These are phyloP conservation scores for Ogataea henricii DNA, from an alignment of 805 yeast species.

Conservation along the genomic window DNA sequence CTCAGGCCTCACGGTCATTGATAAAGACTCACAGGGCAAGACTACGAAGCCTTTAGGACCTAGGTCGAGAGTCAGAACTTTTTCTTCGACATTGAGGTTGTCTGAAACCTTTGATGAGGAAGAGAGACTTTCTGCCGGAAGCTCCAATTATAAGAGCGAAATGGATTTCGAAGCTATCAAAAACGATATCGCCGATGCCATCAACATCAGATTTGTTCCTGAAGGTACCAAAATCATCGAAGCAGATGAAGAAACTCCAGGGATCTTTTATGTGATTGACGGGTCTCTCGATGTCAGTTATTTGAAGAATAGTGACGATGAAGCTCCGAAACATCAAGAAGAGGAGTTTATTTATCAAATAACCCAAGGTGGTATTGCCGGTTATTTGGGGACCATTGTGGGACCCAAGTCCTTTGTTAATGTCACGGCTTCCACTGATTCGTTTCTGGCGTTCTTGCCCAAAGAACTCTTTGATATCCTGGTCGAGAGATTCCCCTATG, in stretches of 20 bases:
- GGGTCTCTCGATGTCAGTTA: conserved; percentile 71
- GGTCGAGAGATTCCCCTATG: conserved; percentile 72
- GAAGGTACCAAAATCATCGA: conserved; percentile 60
- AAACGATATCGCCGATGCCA: conserved; percentile 55
- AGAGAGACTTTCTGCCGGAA: conserved; percentile 13
- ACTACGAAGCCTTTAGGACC: background rate
- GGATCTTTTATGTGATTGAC: conserved; percentile 76
- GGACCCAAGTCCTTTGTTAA: conserved; percentile 79
- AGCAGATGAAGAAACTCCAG: conserved; percentile 68
- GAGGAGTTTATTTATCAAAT: conserved; percentile 57
- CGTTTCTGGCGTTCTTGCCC: conserved; percentile 72
- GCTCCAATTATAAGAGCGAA: conserved; percentile 25
- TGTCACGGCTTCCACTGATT: conserved; percentile 59
- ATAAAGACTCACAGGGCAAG: conserved; percentile 1
- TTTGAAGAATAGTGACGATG: conserved; percentile 34
- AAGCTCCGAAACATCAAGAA: conserved; percentile 12
- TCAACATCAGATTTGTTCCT: conserved; percentile 56
- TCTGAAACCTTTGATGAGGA: conserved; percentile 1
- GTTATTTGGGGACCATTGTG: conserved; percentile 78
- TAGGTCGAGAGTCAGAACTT: conserved; percentile 20
- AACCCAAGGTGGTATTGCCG: conserved; percentile 80
- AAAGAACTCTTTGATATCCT: conserved; percentile 61
- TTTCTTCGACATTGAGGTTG: conserved; percentile 20
- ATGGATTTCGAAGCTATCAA: conserved; percentile 53
- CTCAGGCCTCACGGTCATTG: conserved; percentile 21